Conservation (phyloP, 768 basidiomycete genomes). For the Leucosporidium creatinivorum region DNA sequence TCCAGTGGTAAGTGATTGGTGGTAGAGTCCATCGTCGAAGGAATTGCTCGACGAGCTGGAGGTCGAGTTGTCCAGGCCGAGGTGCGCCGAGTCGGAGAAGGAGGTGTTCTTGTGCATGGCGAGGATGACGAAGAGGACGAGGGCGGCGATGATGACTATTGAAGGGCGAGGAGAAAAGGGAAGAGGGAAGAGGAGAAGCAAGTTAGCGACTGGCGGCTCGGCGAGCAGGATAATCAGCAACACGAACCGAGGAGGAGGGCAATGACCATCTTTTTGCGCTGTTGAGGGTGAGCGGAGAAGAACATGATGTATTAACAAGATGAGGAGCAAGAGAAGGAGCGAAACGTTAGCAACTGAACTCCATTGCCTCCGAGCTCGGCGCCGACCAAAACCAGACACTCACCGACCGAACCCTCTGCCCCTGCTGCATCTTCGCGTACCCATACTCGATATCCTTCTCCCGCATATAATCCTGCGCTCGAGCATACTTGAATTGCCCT, state of each 20-base stretch:
- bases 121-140: conserved; percentile 26
- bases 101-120: conserved; percentile 9
- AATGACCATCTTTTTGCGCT: conserved; percentile 24
- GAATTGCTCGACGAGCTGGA: too few relatives aligned
- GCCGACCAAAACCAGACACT: neutral
- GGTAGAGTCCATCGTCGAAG: too few relatives aligned
- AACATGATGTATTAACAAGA: neutral
- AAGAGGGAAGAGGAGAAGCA: too few relatives aligned
- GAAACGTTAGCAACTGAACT: too few relatives aligned
- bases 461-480: neutral
- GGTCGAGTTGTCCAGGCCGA: too few relatives aligned
- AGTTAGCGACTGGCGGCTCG: too few relatives aligned
- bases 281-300: too few relatives aligned
- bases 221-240: neutral
- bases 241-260: conserved; percentile 5
- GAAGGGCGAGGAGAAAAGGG: neutral
- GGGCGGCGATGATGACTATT: conserved; percentile 23
- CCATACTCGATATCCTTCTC: conserved; percentile 30
- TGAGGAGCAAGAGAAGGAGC: neutral
- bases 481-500: too few relatives aligned
- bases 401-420: neutral
- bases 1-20: too few relatives aligned
- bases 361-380: too few relatives aligned
- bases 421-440: conserved; percentile 11
- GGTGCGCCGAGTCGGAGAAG: too few relatives aligned